Evolutionary conservation across 495 filamentous ascomycete genomes (phyloP).

Genomic region (Articulospora tetracladia): DNA sequence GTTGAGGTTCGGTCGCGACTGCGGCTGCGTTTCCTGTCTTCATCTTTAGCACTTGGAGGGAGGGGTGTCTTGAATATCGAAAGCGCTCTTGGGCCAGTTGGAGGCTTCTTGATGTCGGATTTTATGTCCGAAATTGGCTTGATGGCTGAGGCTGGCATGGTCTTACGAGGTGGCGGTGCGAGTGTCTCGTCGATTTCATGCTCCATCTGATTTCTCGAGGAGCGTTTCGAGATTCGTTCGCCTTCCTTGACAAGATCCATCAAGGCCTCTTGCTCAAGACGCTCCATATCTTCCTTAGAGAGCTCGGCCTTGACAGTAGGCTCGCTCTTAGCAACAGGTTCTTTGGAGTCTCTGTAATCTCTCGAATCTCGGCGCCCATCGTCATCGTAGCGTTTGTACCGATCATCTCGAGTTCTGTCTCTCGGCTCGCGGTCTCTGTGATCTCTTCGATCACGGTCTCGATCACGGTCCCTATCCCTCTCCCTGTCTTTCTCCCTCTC

Average conservation of each 20-base stretch:
- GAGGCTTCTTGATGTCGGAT: conserved; percentile 20
- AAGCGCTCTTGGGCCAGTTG: conserved; percentile 16
- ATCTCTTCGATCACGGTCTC: conserved; percentile 22
- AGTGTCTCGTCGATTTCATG: conserved; percentile 49
- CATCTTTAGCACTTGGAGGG: conserved; percentile 19
- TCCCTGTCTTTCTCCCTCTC: conserved; percentile 27
- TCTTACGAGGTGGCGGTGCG: conserved; percentile 47
- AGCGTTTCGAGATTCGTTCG: conserved; percentile 39
- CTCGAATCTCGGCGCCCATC: conserved; percentile 2
- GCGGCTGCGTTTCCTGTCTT: conserved; percentile 19
- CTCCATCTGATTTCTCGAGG: conserved; percentile 35
- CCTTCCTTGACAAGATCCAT: conserved; percentile 51
- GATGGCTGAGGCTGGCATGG: conserved; percentile 51
- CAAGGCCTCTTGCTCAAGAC: conserved; percentile 50
- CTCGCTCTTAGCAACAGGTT: conserved; percentile 14
- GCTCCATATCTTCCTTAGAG: conserved; percentile 50
- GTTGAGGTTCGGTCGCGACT: conserved; percentile 20
- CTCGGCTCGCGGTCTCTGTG: conserved; percentile 2
- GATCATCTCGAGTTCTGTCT: conserved; percentile 12
- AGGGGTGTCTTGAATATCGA: conserved; percentile 24
- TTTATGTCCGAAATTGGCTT: conserved; percentile 31
- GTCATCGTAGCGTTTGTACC: conserved; percentile 18
- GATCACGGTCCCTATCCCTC: conserved; percentile 27
- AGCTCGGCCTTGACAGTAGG: conserved; percentile 37
- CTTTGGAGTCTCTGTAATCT: conserved; percentile 17